A percentile compares a stretch with the other conserved stretches of the same genome.
Conservation (phyloP, 1,284 basidiomycete species). For the Paramarasmius palmivorus region DNA sequence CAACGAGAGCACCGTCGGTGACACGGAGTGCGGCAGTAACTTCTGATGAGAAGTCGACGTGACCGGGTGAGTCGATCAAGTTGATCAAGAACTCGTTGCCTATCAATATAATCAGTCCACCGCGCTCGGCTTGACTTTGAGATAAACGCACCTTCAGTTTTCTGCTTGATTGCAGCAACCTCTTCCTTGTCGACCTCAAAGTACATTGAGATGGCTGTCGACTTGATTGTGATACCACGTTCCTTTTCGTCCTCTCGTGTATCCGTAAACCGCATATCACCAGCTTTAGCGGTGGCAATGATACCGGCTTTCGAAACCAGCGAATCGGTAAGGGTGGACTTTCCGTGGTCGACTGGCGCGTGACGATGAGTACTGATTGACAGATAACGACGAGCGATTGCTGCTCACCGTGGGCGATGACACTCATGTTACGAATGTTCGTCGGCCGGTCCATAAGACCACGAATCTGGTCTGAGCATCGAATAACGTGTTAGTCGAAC, state of each 20-base stretch:
- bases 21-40: conserved; percentile 99
- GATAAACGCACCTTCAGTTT: conserved; percentile 73
- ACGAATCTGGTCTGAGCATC: conserved; percentile 79
- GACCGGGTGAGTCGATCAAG: conserved; percentile 99
- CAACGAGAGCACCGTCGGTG: conserved; percentile 97
- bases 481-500: conserved; percentile 7
- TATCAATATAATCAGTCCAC: conserved; percentile 33
- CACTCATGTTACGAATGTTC: conserved; percentile 99
- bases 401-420: conserved; percentile 86
- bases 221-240: conserved; percentile 99
- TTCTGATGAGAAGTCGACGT: conserved; percentile 99
- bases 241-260: conserved; percentile 99
- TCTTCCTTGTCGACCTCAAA: conserved; percentile 96
- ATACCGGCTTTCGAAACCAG: conserved; percentile 99
- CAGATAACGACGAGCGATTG: conserved; percentile 7
- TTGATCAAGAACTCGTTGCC: conserved; percentile 99
- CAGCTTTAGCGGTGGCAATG: conserved; percentile 94
- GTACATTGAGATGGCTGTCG: conserved; percentile 99
- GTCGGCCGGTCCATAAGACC: conserved; percentile 88
- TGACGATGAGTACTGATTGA: conserved; percentile 12
- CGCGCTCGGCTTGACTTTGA: background rate
- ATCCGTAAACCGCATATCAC: conserved; percentile 97
- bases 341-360: conserved; percentile 94
- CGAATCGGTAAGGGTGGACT: conserved; percentile 99
- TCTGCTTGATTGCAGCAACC: conserved; percentile 84